Evolutionary conservation across 177 flowering plant species (phyloP).

Genomic region (Vitis hybrid): DNA sequence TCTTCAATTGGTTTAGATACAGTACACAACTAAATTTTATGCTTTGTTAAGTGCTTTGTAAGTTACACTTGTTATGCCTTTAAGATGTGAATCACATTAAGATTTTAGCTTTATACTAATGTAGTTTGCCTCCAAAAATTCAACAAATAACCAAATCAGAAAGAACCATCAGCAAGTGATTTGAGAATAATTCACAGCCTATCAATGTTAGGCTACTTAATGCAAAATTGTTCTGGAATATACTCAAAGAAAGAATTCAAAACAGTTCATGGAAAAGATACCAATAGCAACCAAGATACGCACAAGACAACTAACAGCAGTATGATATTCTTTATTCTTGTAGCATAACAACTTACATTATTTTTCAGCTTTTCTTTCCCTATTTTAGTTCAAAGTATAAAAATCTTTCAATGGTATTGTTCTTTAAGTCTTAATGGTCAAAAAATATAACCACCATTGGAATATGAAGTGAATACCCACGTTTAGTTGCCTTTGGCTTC

Average conservation of each 20-base stretch:
- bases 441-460: too few relatives aligned
- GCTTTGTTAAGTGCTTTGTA: too few relatives aligned
- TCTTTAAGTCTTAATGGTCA: background rate
- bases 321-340: too few relatives aligned
- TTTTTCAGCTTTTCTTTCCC: background rate
- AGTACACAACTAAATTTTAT: background rate
- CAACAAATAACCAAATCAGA: too few relatives aligned
- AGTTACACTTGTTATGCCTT: too few relatives aligned
- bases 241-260: background rate
- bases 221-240: background rate
- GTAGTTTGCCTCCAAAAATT: background rate
- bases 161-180: background rate
- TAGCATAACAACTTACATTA: too few relatives aligned
- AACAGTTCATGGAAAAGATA: background rate
- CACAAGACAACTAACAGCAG: background rate
- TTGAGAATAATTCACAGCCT: background rate
- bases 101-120: background rate
- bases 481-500: constrained; percentile 21
- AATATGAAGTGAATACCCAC: constrained; percentile 21
- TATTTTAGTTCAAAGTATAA: background rate
- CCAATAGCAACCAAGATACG: background rate
- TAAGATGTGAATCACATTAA: background rate
- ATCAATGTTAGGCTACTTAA: background rate
- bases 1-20: background rate
- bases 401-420: background rate